Base-by-base conservation (phyloP, 2,329 filamentous ascomycete genomes). In the Leptographium lundbergii region DNA sequence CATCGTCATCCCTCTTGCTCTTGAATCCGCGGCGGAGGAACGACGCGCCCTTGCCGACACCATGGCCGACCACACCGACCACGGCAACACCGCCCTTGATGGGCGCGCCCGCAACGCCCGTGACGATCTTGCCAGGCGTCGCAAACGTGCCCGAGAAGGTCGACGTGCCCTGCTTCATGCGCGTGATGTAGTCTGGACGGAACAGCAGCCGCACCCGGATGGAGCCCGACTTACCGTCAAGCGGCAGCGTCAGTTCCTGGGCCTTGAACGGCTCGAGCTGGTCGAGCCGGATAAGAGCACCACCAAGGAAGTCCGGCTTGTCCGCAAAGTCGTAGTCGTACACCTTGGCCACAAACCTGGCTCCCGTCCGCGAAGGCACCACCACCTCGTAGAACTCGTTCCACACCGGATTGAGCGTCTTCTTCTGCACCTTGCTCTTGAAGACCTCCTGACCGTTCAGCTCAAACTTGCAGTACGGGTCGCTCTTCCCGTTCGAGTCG, bases 241-340 rank as follows among this genome's bases (percentile, higher is more conserved):
- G 78, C 1, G 80, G 75, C 34, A 95, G 81, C 13, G 77, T 83
- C 36, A 90, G 78, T 69, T 95, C 90, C 66, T 88, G 83, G 13
- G 84, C 81, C 68, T 81, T 81, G 77, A 97, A 96, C 0, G 94
- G 94, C 66, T 96, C 90, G 9, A 99, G 78, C 36, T 84, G 73
- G 56, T 87, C 83, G 19, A 99, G 80, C 65, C 89, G 85, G 68
- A 99, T 89, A 5, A 76, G 74, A 0, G 89, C 79, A 61, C 79
- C 81, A 52, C 94, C 94, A n/a, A 99, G 75, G 69, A 87, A 88
- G 71, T 99, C 94, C 1, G 91, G 90, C 72, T 91, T 92, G 71
- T 95, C 91, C 54, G 89, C 92, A 76, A 97, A 95, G 71, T 99
- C 94, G 82, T 92, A 99, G 69, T 99, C 94, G 70, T 86, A 95